Evolutionary conservation across 2,329 filamentous ascomycete species (phyloP), one percentile per base, ranked within the genome.

Genomic region (Aspergillus calidoustus): DNA sequence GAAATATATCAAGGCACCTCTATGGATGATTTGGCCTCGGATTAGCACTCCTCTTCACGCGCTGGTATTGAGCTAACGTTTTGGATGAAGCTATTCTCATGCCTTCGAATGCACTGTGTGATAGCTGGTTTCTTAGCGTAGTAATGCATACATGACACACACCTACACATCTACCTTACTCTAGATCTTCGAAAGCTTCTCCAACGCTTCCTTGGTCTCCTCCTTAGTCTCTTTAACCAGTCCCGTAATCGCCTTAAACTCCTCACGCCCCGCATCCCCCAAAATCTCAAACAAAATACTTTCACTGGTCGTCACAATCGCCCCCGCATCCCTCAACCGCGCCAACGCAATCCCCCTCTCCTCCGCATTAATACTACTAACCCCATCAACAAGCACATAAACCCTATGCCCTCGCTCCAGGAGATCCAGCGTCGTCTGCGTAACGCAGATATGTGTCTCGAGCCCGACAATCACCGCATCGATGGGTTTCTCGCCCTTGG

Each of bases 371-470:
- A 91, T 92, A 79, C 90, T 94, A 72, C 90, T 93, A 47, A 98
- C 93, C 34, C 88, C 94, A 77, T 98, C 94, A 56, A 93, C 92
- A 34, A 97, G 82, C 44, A 98, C 82, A 76, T 96, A 97, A 7
- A 97, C 94, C 57, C 83, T 82, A 77, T 97, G 91, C 0, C 93
- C 93, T 1, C 84, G 83, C 23, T 82, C 81, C 48, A 95, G 80
- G 53, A 96, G 80, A 80, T 97, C 94, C 47, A 97, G 83, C 17
- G 91, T 87, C 47, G 94, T 97, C 83, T 98, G 94, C 63, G 92
- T 93, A 31, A 98, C 88, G 82, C 94, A 98, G 74, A 98, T 95
- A 79, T 98, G 94, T 46, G 87, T 87, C 79, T 98, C 94, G 74
- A 98, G 97, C 43, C 94, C 94, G 17, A 97, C 89, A 65, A 98